A percentile compares a stretch with the other conserved stretches of the same genome.
Conservation (phyloP, 2,329 filamentous ascomycete species). For the Lasiodiplodia hormozganensis region DNA sequence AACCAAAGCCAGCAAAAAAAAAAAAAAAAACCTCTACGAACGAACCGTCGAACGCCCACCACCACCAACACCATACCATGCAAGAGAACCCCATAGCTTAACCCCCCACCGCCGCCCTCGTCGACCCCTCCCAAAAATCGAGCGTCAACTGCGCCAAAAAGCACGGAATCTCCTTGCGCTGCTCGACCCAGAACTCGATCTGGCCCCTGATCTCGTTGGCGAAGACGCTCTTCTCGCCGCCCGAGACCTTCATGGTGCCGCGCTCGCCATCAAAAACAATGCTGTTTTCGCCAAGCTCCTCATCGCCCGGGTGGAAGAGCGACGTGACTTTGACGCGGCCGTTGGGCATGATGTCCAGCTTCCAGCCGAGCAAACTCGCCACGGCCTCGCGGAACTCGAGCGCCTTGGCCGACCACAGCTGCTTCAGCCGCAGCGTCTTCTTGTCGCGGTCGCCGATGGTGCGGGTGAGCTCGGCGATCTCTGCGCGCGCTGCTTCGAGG, state of each 20-base stretch:
- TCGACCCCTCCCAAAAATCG: slow-evolving; percentile 78
- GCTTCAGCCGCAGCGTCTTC: slow-evolving; percentile 81
- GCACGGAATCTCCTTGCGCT: slow-evolving; percentile 90
- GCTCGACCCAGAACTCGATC: slow-evolving; percentile 95
- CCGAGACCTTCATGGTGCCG: slow-evolving; percentile 97
- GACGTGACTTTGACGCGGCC: slow-evolving; percentile 92
- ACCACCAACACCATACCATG: background rate
- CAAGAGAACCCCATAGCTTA: no score
- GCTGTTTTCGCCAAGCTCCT: slow-evolving; percentile 68
- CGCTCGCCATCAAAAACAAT: slow-evolving; percentile 90
- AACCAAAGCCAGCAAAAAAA: no score
- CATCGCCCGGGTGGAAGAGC: slow-evolving; percentile 76
- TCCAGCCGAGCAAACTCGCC: slow-evolving; percentile 90
- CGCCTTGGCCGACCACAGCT: slow-evolving; percentile 90
- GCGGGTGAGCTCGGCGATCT: slow-evolving; percentile 67
- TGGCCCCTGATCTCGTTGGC: slow-evolving; percentile 82
- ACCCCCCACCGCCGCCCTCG: slow-evolving; percentile 45
- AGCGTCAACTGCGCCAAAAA: slow-evolving; percentile 90
- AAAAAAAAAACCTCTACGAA: no score
- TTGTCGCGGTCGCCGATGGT: slow-evolving; percentile 73
- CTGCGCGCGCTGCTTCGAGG: slow-evolving; percentile 75
- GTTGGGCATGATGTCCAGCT: slow-evolving; percentile 95
- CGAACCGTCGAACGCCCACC: background rate
- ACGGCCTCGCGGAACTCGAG: slow-evolving; percentile 96
- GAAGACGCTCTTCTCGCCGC: slow-evolving; percentile 85